Percentiles rank a stretch among this genome's conserved stretches.
Conservation (phyloP, 345 rosid genomes). For the Moricandia moricandioides region DNA sequence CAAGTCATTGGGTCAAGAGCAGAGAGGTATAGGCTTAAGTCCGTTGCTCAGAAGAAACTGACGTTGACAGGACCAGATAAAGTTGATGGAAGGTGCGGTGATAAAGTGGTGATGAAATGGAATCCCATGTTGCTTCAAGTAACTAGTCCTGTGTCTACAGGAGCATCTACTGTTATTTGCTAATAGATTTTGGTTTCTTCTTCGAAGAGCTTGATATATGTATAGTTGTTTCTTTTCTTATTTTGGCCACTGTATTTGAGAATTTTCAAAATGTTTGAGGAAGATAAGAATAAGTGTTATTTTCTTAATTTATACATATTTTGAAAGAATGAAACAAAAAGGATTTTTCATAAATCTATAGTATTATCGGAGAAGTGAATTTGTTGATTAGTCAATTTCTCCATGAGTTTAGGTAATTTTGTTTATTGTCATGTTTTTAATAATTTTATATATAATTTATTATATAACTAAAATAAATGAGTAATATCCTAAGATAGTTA, state of each 20-base stretch:
- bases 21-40: constrained; percentile 72
- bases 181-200: constrained; percentile 20
- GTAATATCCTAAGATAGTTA: too few relatives aligned
- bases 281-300: neutral
- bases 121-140: constrained; percentile 34
- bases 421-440: too few relatives aligned
- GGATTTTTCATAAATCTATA: too few relatives aligned
- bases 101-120: constrained; percentile 36
- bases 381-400: too few relatives aligned
- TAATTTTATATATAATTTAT: too few relatives aligned
- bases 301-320: too few relatives aligned
- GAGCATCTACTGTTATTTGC: constrained; percentile 36
- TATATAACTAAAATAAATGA: too few relatives aligned
- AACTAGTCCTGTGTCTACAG: constrained; percentile 30
- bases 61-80: neutral
- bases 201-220: neutral
- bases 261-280: too few relatives aligned
- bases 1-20: constrained; percentile 98
- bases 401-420: too few relatives aligned
- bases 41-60: constrained; percentile 43
- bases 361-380: too few relatives aligned
- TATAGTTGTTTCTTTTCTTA: constrained; percentile 6
- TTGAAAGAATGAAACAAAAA: too few relatives aligned
- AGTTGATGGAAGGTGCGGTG: constrained; percentile 32
- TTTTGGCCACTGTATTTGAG: too few relatives aligned